Conservation (phyloP, 2,329 filamentous ascomycete species). For the Gremmenia infestans region DNA sequence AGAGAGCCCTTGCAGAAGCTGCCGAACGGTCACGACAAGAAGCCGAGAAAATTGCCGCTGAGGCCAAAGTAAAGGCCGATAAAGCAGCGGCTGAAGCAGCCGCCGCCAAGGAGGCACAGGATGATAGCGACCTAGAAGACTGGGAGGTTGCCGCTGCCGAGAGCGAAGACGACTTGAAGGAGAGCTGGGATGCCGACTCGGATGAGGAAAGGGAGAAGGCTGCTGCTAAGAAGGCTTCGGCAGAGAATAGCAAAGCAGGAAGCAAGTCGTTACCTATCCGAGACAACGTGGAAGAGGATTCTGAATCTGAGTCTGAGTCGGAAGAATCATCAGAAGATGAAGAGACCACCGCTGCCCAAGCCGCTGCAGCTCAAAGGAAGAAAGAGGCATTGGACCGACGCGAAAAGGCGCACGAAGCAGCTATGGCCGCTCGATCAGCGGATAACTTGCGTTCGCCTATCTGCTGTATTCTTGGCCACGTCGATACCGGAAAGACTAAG, state of each 20-base stretch:
- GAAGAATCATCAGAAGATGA: conserved; percentile 67
- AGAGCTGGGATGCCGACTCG: conserved; percentile 86
- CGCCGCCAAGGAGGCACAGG: conserved; percentile 49
- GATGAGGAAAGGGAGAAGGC: conserved; percentile 58
- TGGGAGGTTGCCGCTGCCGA: conserved; percentile 84
- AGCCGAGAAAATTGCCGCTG: conserved; percentile 61
- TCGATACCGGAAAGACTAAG: conserved; percentile 99
- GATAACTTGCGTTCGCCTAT: conserved; percentile 96
- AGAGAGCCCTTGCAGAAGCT: conserved; percentile 71
- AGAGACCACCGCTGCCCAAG: conserved; percentile 65
- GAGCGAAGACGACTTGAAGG: conserved; percentile 74
- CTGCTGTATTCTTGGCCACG: conserved; percentile 99
- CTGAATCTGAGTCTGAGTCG: conserved; percentile 48
- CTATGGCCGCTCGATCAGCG: conserved; percentile 82
- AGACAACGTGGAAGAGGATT: conserved; percentile 38
- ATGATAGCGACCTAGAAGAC: conserved; percentile 64
- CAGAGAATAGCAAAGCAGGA: conserved; percentile 16
- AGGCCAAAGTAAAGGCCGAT: conserved; percentile 56
- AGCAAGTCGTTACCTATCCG: conserved; percentile 19
- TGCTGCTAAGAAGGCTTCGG: conserved; percentile 27
- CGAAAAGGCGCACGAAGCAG: conserved; percentile 86
- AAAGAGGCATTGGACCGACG: conserved; percentile 83
- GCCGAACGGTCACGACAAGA: conserved; percentile 65
- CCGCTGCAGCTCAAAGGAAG: conserved; percentile 72
- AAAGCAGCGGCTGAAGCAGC: conserved; percentile 53